A percentile compares a stretch with the other conserved stretches of the same genome.
Evolutionary conservation across 352 stramenopile species (phyloP).

Genomic region (Phytophthora nicotianae): DNA sequence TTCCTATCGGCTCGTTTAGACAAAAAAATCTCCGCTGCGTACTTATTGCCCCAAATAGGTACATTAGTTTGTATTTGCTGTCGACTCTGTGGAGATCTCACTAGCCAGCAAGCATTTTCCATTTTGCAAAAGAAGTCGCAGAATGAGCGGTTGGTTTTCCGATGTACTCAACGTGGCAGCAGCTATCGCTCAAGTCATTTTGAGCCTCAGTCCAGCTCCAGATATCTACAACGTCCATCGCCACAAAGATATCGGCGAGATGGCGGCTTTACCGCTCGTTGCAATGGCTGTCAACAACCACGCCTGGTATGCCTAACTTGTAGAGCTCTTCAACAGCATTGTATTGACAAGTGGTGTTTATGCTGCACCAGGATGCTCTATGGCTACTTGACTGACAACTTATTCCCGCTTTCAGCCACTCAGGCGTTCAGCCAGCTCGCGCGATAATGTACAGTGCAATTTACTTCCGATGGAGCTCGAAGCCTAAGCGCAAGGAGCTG

Average conservation of each 20-base stretch:
- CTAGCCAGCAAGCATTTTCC: background rate
- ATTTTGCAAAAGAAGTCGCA: background rate
- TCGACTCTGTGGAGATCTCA: background rate
- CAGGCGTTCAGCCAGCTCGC: constrained; percentile 24
- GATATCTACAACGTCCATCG: constrained; percentile 32
- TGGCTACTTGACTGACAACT: constrained; percentile 27
- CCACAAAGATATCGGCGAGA: constrained; percentile 23
- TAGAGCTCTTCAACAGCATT: background rate
- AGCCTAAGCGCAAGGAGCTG: constrained; percentile 19
- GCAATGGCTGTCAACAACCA: constrained; percentile 30
- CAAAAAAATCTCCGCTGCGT: too few relatives aligned
- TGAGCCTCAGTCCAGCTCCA: constrained; percentile 26
- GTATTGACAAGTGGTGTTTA: background rate
- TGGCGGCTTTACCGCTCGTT: constrained; percentile 27
- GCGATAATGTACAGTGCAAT: constrained; percentile 22
- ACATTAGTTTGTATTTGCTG: too few relatives aligned
- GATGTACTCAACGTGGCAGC: constrained; percentile 24
- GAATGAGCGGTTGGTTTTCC: background rate
- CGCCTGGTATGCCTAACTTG: constrained; percentile 33
- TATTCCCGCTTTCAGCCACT: constrained; percentile 34
- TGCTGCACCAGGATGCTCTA: constrained; percentile 22
- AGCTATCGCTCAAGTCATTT: constrained; percentile 16
- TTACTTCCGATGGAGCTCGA: constrained; percentile 20
- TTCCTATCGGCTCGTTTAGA: too few relatives aligned
- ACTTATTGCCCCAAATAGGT: too few relatives aligned